Base-by-base conservation (phyloP, 1,139 yeast genomes). In the Zhuliangozyma parablackwelliae region DNA sequence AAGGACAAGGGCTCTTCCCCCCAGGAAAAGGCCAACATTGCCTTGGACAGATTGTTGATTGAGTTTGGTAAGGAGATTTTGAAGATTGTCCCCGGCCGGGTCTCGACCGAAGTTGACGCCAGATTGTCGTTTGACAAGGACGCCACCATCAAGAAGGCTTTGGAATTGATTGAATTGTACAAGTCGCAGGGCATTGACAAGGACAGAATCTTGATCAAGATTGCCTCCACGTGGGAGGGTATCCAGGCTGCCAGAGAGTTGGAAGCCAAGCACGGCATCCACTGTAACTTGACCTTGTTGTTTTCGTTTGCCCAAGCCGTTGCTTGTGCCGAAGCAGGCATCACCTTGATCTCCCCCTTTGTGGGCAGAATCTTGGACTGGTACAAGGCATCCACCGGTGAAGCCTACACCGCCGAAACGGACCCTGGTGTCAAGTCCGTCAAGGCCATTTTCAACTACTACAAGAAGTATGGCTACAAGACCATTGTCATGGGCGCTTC, bases 401-500 rank as follows among this genome's bases (percentile, higher is more conserved):
- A 89, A 78, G 75, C 80, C 44, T 92, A 84, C 79, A 72, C 79
- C 38, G 72, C 74, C 50, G 95, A 83, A 63, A 65, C 79, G 44
- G 98, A 92, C 70, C 98, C 98, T 49, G 99, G 98, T 84, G 98
- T 92, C 48, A 45, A 73, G 44, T 88, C 97, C 36, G 99, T 92
- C 55, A 83, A 81, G 67, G 62, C 61, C 45, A 92, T 92, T 66
- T 92, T 65, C 87, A 86, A 90, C 85, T 92, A 92, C 83, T 92
- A 92, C 86, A 92, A 92, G 82, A 92, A 92, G 76, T 88, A 67
- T 69, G 94, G 83, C 53, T 92, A 92, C 82, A 77, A 92, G 59
- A 92, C 98, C 68, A 90, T 92, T 64, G 98, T 92, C 60, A 92
- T 92, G 98, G 99, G 98, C 69, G 99, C 99, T 46, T 90, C 97